Percentiles rank a stretch among this genome's conserved stretches.
phyloP scores from a whole-genome alignment of 331 rosid species.

The Malus hybrid region DNA sequence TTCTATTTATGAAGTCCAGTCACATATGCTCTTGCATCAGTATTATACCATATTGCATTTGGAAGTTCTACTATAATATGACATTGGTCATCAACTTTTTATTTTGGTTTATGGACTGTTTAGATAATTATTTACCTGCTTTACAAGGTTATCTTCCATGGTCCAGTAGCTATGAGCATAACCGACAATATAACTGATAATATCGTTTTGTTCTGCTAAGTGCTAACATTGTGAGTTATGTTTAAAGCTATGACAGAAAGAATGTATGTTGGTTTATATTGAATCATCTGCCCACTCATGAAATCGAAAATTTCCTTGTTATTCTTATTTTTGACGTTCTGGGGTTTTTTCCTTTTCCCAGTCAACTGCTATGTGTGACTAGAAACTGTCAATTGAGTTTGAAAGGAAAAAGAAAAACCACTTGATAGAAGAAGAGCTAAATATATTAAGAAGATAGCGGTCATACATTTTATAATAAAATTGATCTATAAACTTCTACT shows the following conservation, averaged over 20 bases:
- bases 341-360: too few relatives aligned
- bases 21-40: neutral
- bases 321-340: neutral
- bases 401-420: neutral
- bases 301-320: neutral
- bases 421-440: neutral
- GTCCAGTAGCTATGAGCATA: neutral
- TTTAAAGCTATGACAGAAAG: neutral
- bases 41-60: neutral
- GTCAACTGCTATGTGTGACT: neutral
- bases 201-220: neutral
- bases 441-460: neutral
- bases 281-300: neutral
- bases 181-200: neutral
- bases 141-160: neutral
- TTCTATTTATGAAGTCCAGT: neutral
- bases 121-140: neutral
- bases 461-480: neutral
- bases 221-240: neutral
- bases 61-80: too few relatives aligned
- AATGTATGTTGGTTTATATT: neutral
- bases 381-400: neutral
- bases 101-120: neutral
- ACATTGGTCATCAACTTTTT: too few relatives aligned
- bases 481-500: neutral